Percentiles rank a stretch among this genome's conserved stretches.
Evolutionary conservation across 2,329 filamentous ascomycete genomes (phyloP).

Genomic region (Penicillium brevicompactum): DNA sequence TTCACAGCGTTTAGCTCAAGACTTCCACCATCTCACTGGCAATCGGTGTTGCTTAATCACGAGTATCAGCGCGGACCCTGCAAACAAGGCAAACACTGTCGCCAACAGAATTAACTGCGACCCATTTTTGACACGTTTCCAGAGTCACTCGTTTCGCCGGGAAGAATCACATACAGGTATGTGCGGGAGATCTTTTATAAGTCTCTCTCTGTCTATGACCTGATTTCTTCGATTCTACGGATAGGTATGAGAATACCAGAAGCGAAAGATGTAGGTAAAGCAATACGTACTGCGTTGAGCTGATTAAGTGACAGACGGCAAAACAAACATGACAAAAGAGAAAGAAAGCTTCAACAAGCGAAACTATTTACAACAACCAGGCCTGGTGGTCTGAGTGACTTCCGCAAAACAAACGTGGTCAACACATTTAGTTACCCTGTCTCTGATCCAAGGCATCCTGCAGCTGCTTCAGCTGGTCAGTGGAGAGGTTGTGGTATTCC

Average conservation of each 20-base stretch:
- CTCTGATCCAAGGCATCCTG: not conserved
- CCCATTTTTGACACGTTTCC: no score
- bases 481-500: not conserved
- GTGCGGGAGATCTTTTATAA: not conserved
- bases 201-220: not conserved
- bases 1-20: slow-evolving; percentile 20
- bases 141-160: no score
- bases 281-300: not conserved
- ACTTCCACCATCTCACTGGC: slow-evolving; percentile 20
- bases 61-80: no score
- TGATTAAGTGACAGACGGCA: not conserved
- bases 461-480: slow-evolving; percentile 1
- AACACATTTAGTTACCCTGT: not conserved
- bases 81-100: no score
- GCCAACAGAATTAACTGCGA: no score
- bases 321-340: not conserved
- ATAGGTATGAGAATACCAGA: not conserved
- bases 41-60: not conserved
- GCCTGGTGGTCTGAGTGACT: not conserved
- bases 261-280: not conserved
- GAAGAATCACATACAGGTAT: not conserved
- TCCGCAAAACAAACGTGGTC: not conserved
- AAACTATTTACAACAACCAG: not conserved
- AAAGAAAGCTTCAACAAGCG: not conserved
- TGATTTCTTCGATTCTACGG: not conserved